phyloP scores from a whole-genome alignment of 176 grass and related monocot genomes.

The Oryza punctata region DNA sequence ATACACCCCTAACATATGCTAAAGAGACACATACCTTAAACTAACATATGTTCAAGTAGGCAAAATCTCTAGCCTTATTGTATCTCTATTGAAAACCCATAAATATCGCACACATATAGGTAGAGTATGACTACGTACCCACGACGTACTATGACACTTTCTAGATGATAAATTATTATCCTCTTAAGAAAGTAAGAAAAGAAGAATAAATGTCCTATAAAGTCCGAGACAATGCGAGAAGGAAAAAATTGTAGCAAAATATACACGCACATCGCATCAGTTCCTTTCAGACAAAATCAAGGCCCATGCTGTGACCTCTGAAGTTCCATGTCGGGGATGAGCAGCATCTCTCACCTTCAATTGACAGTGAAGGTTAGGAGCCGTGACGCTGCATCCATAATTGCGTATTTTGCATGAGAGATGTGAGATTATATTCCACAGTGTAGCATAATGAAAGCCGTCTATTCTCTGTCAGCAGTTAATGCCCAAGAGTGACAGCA shows the following conservation, averaged over 20 bases:
- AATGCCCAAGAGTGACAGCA: not conserved
- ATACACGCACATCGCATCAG: not conserved
- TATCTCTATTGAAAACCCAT: too few relatives aligned
- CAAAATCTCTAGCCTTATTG: too few relatives aligned
- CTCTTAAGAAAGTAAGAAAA: constrained; percentile 1
- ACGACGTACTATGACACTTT: too few relatives aligned
- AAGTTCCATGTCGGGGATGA: constrained; percentile 25
- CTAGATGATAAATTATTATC: not conserved
- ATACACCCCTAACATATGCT: too few relatives aligned
- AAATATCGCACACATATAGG: too few relatives aligned
- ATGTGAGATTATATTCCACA: not conserved
- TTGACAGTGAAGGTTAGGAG: constrained; percentile 33
- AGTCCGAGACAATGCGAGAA: not conserved
- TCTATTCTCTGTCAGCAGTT: not conserved
- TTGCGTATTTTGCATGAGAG: constrained; percentile 10
- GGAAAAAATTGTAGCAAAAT: not conserved
- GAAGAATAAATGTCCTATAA: not conserved
- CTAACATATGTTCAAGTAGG: too few relatives aligned
- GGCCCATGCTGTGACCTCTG: constrained; percentile 34
- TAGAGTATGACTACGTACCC: too few relatives aligned
- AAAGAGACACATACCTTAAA: too few relatives aligned
- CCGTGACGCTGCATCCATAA: constrained; percentile 22
- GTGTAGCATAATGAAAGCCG: constrained; percentile 1
- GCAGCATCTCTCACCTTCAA: constrained; percentile 20
- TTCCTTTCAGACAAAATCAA: constrained; percentile 22